These are phyloP conservation scores for Colletotrichum gigasporum DNA, from an alignment of 2,329 filamentous ascomycete genomes.

Conservation along the genomic window DNA sequence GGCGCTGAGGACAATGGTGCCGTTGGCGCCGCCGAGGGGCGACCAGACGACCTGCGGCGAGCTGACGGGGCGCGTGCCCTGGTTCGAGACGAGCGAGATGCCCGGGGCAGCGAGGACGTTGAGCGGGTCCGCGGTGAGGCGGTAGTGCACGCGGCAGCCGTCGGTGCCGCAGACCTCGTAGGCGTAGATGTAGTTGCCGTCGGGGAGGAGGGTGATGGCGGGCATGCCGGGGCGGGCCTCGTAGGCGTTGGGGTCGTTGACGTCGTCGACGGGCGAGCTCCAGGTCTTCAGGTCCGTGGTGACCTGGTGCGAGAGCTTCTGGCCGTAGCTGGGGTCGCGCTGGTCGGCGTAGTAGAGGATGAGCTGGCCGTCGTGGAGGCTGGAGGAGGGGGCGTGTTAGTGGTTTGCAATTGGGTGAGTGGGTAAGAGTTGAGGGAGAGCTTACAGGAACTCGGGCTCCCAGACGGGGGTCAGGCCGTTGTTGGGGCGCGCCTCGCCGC, in stretches of 20 bases:
- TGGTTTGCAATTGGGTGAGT: rapidly evolving
- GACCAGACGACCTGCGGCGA: slow-evolving; percentile 54
- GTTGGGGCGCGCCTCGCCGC: slow-evolving; percentile 67
- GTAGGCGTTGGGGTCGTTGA: slow-evolving; percentile 65
- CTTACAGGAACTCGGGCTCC: slow-evolving; percentile 72
- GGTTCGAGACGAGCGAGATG: slow-evolving; percentile 43
- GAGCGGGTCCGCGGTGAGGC: slow-evolving; percentile 47
- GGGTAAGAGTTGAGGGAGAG: not conserved
- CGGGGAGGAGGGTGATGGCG: slow-evolving; percentile 65
- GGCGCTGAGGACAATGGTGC: slow-evolving; percentile 56
- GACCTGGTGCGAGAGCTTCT: slow-evolving; percentile 74
- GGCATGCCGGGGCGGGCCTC: slow-evolving; percentile 76
- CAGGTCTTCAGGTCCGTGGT: slow-evolving; percentile 68
- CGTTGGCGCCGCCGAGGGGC: slow-evolving; percentile 51
- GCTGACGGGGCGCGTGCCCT: slow-evolving; percentile 43
- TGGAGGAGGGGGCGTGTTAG: slow-evolving; percentile 33
- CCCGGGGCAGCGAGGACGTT: slow-evolving; percentile 44
- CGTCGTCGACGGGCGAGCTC: slow-evolving; percentile 65
- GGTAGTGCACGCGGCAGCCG: slow-evolving; percentile 57
- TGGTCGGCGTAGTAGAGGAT: slow-evolving; percentile 79
- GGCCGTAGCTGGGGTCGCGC: slow-evolving; percentile 70
- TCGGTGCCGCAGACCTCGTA: slow-evolving; percentile 68
- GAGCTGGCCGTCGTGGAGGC: slow-evolving; percentile 65
- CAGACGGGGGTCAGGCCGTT: slow-evolving; percentile 76
- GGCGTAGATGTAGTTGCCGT: slow-evolving; percentile 68